Percentiles rank a stretch among this genome's conserved stretches.
Evolutionary conservation across 2,329 filamentous ascomycete genomes (phyloP).

Genomic region (Scytalidium sp.): DNA sequence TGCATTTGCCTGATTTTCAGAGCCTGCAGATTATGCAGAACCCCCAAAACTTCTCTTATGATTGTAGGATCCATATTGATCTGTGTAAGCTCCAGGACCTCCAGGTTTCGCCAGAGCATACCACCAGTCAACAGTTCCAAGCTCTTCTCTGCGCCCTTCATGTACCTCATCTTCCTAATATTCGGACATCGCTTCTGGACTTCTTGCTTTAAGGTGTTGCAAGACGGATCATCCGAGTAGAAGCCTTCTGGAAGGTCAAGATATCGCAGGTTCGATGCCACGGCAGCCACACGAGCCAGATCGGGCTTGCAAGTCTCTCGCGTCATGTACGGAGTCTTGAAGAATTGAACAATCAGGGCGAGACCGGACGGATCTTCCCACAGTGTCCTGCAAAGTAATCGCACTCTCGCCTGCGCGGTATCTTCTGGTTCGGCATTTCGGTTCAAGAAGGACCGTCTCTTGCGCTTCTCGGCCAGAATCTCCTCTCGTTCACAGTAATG

Average conservation of each 20-base stretch:
- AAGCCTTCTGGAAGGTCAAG: slow-evolving; percentile 89
- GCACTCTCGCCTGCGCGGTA: slow-evolving; percentile 70
- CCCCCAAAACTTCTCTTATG: slow-evolving; percentile 68
- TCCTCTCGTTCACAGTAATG: slow-evolving; percentile 92
- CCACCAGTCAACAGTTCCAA: slow-evolving; percentile 67
- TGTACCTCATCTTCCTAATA: slow-evolving; percentile 86
- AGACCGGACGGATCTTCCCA: slow-evolving; percentile 68
- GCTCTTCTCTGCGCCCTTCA: slow-evolving; percentile 72
- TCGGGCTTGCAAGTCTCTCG: slow-evolving; percentile 79
- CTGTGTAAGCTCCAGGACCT: slow-evolving; percentile 68
- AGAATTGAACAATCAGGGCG: slow-evolving; percentile 67
- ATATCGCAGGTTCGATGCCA: slow-evolving; percentile 80
- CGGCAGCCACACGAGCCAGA: slow-evolving; percentile 80
- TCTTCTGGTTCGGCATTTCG: slow-evolving; percentile 80
- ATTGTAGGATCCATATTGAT: slow-evolving; percentile 68
- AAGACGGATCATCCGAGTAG: slow-evolving; percentile 75
- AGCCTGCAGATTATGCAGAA: slow-evolving; percentile 65
- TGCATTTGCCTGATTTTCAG: slow-evolving; percentile 70
- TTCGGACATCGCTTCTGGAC: slow-evolving; percentile 80
- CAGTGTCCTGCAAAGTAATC: slow-evolving; percentile 77
- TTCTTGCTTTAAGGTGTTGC: slow-evolving; percentile 75
- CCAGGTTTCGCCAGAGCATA: slow-evolving; percentile 65
- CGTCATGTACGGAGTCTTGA: slow-evolving; percentile 95
- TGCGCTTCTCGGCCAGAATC: slow-evolving; percentile 74
- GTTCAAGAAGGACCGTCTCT: slow-evolving; percentile 69